Evolutionary conservation across 2,329 filamentous ascomycete species (phyloP).

Genomic region (Cladorrhinum sp.): DNA sequence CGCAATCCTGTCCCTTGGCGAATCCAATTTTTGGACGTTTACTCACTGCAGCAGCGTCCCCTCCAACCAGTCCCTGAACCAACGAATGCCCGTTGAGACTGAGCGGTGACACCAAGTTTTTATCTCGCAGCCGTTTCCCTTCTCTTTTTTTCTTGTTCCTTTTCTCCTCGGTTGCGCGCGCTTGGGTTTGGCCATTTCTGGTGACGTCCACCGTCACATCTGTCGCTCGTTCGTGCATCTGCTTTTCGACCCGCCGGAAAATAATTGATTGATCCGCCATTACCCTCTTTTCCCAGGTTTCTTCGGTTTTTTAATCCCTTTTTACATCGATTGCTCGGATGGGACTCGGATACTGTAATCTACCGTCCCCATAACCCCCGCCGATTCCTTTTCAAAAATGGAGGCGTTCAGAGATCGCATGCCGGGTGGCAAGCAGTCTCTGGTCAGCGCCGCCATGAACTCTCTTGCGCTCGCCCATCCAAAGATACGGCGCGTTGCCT

Average conservation of each 20-base stretch:
- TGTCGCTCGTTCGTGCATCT: not conserved
- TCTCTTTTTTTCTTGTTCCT: not conserved
- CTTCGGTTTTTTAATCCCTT: no score
- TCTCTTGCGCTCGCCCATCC: slow-evolving; percentile 16
- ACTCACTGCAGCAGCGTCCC: not conserved
- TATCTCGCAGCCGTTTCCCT: not conserved
- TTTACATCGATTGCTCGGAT: not conserved
- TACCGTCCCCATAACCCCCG: not conserved
- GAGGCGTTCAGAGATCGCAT: slow-evolving; percentile 6
- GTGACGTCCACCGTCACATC: not conserved
- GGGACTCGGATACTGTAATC: not conserved
- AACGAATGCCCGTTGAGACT: not conserved
- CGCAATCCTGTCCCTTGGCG: not conserved
- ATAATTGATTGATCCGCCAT: not conserved
- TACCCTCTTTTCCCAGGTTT: no score
- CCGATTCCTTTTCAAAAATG: not conserved
- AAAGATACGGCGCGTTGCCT: slow-evolving; percentile 15
- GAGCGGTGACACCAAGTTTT: not conserved
- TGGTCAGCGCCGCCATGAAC: slow-evolving; percentile 13
- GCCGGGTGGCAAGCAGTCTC: slow-evolving; percentile 12
- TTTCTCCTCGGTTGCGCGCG: not conserved
- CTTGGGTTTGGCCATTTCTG: not conserved
- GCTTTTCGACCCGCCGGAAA: not conserved
- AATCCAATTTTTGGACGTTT: not conserved
- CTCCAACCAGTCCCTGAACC: not conserved